A percentile compares a stretch with the other conserved stretches of the same genome.
Conservation (phyloP, 1,139 yeast species). For the Spencermartinsiella ligniputridi region DNA sequence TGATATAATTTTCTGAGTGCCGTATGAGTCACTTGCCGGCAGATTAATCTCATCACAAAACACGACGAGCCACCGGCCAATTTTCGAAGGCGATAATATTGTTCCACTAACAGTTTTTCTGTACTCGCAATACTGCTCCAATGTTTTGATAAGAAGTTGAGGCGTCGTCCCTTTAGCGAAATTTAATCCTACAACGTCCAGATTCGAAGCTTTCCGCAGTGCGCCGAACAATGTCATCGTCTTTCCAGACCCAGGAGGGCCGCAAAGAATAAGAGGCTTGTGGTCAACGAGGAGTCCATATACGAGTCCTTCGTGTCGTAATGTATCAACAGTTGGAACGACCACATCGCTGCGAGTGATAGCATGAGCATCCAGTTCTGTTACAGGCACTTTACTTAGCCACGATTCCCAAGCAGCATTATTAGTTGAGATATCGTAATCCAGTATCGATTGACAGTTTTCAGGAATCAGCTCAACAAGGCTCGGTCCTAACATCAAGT, state of each 20-base stretch:
- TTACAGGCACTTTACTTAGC: conserved; percentile 41
- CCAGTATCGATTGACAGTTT: conserved; percentile 30
- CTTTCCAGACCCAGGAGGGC: conserved; percentile 98
- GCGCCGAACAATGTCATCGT: conserved; percentile 84
- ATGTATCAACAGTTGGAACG: conserved; percentile 77
- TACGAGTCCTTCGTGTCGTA: conserved; percentile 59
- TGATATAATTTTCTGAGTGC: conserved; percentile 71
- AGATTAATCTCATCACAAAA: conserved; percentile 92
- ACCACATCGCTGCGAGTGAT: conserved; percentile 60
- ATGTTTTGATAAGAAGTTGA: conserved; percentile 51
- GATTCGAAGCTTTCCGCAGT: conserved; percentile 51
- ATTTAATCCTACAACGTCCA: conserved; percentile 66
- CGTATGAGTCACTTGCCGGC: conserved; percentile 70
- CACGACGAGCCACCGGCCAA: conserved; percentile 72
- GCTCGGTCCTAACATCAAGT: conserved; percentile 29
- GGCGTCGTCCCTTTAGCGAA: conserved; percentile 83
- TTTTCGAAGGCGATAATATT: conserved; percentile 53
- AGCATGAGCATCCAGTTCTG: conserved; percentile 59
- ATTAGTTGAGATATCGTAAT: conserved; percentile 46
- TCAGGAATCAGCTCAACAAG: conserved; percentile 20
- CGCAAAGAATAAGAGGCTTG: conserved; percentile 70
- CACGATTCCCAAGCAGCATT: conserved; percentile 50
- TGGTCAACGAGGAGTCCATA: conserved; percentile 55
- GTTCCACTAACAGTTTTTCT: conserved; percentile 49
- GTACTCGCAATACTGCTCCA: conserved; percentile 73